phyloP scores from a whole-genome alignment of 176 grass and related monocot species.

The Alloteropsis semialata region DNA sequence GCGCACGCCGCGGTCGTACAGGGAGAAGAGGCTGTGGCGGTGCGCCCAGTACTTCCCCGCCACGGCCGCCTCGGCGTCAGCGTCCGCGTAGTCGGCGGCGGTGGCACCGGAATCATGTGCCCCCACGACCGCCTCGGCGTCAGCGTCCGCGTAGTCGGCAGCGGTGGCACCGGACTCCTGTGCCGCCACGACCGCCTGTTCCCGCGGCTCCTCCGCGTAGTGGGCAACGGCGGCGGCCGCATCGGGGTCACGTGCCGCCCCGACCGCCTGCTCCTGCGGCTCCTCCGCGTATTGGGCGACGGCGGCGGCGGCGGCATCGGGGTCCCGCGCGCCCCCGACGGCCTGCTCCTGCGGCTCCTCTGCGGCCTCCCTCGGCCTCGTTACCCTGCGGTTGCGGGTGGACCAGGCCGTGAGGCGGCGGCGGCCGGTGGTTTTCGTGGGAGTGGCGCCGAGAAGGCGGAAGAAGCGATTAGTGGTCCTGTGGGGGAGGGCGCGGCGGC shows the following conservation, averaged over 20 bases:
- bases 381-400: background rate
- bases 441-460: background rate
- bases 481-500: background rate
- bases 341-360: background rate
- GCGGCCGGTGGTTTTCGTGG: background rate
- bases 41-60: slow-evolving; percentile 62
- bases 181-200: no score
- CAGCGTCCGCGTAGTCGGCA: no score
- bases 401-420: background rate
- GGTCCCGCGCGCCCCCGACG: background rate
- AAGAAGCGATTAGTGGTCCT: background rate
- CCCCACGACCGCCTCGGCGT: no score
- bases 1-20: slow-evolving; percentile 63
- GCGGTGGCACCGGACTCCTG: no score
- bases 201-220: no score
- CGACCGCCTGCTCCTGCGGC: no score
- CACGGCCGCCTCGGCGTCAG: background rate
- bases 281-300: background rate
- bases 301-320: background rate
- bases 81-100: no score
- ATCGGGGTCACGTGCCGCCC: no score
- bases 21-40: slow-evolving; percentile 57
- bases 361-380: background rate
- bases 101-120: no score
- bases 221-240: no score